phyloP scores from a whole-genome alignment of 805 yeast genomes.

The Starmerella bombicola region DNA sequence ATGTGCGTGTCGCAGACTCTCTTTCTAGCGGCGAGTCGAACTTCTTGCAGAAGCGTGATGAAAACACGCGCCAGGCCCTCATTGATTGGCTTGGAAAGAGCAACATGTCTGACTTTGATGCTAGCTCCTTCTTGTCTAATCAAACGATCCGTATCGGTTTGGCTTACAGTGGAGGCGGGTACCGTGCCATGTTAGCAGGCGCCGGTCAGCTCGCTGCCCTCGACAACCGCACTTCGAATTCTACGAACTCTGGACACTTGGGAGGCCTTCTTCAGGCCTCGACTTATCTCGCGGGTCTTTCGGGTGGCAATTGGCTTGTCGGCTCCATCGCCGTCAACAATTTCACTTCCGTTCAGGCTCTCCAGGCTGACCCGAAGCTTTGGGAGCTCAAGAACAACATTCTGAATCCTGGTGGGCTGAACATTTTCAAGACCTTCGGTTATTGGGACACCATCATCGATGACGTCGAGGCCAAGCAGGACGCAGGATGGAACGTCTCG shows the following conservation, averaged over 20 bases:
- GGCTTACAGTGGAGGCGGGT: constrained; percentile 83
- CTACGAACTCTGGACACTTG: constrained; percentile 28
- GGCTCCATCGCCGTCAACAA: constrained; percentile 36
- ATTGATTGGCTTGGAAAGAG: constrained; percentile 36
- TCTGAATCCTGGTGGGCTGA: constrained; percentile 19
- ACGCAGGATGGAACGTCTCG: constrained; percentile 52
- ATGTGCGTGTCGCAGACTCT: constrained; percentile 27
- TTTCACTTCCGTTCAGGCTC: constrained; percentile 29
- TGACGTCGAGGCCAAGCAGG: constrained; percentile 30
- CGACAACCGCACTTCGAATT: constrained; percentile 35
- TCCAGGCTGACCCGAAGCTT: constrained; percentile 20
- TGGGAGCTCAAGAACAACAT: constrained; percentile 28
- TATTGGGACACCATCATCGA: constrained; percentile 18
- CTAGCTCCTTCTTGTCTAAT: constrained; percentile 27
- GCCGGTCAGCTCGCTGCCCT: constrained; percentile 45
- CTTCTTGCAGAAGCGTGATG: constrained; percentile 27
- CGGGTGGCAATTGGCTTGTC: constrained; percentile 65
- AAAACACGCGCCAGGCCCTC: constrained; percentile 31
- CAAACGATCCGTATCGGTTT: constrained; percentile 28
- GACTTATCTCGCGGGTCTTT: constrained; percentile 49
- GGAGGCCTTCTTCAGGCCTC: constrained; percentile 45
- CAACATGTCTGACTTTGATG: constrained; percentile 39
- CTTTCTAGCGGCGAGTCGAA: constrained; percentile 24
- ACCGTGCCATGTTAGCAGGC: constrained; percentile 47
- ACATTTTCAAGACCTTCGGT: constrained; percentile 15